These are phyloP conservation scores for Chlorella sorokiniana DNA, from an alignment of 139 green algal genomes.

Conservation along the genomic window DNA sequence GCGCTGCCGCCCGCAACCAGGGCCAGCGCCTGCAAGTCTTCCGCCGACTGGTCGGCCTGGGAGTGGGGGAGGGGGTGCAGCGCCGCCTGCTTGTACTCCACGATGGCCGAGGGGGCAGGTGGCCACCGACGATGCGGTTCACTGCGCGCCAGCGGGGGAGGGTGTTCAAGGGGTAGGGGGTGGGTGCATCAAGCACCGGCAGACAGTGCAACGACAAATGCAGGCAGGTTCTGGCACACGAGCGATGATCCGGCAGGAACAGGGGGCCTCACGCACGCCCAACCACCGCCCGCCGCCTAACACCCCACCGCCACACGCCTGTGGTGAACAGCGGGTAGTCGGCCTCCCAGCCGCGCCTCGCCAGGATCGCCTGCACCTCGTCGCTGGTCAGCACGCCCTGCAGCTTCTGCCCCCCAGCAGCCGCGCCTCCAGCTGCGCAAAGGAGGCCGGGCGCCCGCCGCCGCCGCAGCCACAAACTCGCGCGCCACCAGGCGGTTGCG, in stretches of 20 bases:
- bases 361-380: slow-evolving; percentile 76
- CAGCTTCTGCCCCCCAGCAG: slow-evolving; percentile 84
- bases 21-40: not conserved
- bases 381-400: slow-evolving; percentile 78
- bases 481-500: slow-evolving; percentile 72
- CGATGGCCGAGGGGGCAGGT: slow-evolving; percentile 46
- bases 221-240: no score
- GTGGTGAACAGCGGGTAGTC: slow-evolving; percentile 79
- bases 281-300: not conserved
- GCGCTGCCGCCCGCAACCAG: not conserved
- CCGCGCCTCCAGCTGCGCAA: slow-evolving; percentile 63
- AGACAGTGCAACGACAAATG: no score
- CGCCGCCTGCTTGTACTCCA: slow-evolving; percentile 38
- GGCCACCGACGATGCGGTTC: slow-evolving; percentile 64
- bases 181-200: no score
- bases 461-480: slow-evolving; percentile 41
- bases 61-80: not conserved
- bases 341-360: slow-evolving; percentile 53
- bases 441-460: slow-evolving; percentile 40
- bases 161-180: not conserved
- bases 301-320: not conserved
- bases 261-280: not conserved
- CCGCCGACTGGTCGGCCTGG: not conserved
- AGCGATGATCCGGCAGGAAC: no score
- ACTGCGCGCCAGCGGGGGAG: slow-evolving; percentile 5